These are phyloP conservation scores for Naganishia antarctica DNA, from an alignment of 768 basidiomycete species.

Conservation along the genomic window DNA sequence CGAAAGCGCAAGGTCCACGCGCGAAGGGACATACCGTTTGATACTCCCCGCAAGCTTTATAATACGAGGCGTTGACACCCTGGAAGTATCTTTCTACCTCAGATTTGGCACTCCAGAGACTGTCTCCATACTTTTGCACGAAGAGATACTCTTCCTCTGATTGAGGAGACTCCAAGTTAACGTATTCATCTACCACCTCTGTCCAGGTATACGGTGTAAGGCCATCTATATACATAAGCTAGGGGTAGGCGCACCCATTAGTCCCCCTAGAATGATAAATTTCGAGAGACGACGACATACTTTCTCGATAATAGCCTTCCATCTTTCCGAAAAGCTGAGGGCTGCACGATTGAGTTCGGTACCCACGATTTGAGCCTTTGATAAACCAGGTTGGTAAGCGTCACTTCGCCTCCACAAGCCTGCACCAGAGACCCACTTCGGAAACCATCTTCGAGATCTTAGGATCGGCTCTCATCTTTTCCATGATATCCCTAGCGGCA, in stretches of 20 bases:
- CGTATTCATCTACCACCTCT: constrained; percentile 38
- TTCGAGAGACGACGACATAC: too few species aligned
- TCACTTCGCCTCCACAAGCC: background rate
- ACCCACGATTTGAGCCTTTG: constrained; percentile 42
- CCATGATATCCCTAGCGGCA: constrained; percentile 44
- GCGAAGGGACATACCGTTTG: constrained; percentile 15
- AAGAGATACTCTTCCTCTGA: constrained; percentile 48
- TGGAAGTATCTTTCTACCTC: constrained; percentile 24
- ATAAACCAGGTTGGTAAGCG: background rate
- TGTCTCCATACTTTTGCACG: constrained; percentile 37
- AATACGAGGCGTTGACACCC: constrained; percentile 23
- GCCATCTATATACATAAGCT: constrained; percentile 29
- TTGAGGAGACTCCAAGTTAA: constrained; percentile 35
- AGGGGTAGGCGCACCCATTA: background rate
- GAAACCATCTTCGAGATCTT: constrained; percentile 20
- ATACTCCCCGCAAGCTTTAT: constrained; percentile 29
- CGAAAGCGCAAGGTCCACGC: background rate
- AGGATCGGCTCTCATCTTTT: constrained; percentile 30
- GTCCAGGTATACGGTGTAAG: constrained; percentile 22
- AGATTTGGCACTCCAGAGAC: constrained; percentile 22
- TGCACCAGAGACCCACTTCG: constrained; percentile 1
- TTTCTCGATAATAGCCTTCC: constrained; percentile 27
- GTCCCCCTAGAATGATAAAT: too few species aligned
- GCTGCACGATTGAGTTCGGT: constrained; percentile 44
- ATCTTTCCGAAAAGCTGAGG: constrained; percentile 42